Evolutionary conservation across 2,329 filamentous ascomycete genomes (phyloP).

Genomic region (Sporothrix pseudoabietina): DNA sequence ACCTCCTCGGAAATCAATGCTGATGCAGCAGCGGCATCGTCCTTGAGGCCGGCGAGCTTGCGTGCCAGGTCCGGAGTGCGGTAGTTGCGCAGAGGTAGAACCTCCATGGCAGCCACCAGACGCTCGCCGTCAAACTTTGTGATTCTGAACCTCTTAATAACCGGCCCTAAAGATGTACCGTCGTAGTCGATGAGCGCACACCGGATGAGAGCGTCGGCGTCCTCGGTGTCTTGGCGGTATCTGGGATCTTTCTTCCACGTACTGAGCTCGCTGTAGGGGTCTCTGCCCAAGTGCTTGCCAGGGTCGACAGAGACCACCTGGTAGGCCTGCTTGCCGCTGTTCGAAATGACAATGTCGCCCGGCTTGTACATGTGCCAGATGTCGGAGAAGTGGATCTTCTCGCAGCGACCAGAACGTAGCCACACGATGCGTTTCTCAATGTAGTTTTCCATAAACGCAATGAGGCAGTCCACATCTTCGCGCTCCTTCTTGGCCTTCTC

Average conservation of each 20-base stretch:
- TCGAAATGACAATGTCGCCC: background rate
- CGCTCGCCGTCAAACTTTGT: background rate
- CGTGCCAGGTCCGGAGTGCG: background rate
- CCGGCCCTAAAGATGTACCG: background rate
- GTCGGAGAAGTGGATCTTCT: background rate
- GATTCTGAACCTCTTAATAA: background rate
- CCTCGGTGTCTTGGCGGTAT: background rate
- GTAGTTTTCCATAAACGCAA: conserved; percentile 11
- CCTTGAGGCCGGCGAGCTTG: background rate
- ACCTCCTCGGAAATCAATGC: background rate
- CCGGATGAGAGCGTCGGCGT: background rate
- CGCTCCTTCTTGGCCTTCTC: background rate
- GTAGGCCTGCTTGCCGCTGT: background rate
- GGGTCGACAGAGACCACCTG: background rate
- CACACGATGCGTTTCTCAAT: background rate
- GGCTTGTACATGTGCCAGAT: conserved; percentile 16
- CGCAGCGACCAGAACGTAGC: background rate
- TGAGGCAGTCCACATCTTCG: background rate
- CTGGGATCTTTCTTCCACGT: too few relatives aligned
- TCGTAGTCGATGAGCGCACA: background rate
- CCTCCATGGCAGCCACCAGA: background rate
- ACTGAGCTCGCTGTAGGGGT: too few relatives aligned
- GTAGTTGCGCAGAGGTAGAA: background rate
- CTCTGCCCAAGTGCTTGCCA: background rate
- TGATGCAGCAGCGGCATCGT: background rate